Evolutionary conservation across 2,329 filamentous ascomycete species (phyloP).

Genomic region (Juglanconis sp.): DNA sequence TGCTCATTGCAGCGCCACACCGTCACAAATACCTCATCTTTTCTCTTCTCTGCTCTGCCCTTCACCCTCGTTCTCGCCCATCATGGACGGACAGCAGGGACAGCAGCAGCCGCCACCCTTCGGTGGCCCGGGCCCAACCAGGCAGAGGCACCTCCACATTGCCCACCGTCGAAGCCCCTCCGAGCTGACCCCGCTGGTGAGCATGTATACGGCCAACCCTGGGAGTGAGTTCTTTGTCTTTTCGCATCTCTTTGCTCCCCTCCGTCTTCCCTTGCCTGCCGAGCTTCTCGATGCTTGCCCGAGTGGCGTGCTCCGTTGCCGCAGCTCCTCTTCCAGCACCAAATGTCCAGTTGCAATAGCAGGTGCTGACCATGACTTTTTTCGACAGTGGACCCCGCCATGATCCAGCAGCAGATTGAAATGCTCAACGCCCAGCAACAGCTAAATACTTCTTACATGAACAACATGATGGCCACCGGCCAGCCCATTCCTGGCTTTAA

Average conservation of each 20-base stretch:
- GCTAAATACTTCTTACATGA: conserved; percentile 96
- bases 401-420: conserved; percentile 97
- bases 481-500: conserved; percentile 74
- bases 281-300: neutral
- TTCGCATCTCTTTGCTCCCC: neutral
- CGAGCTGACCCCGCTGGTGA: conserved; percentile 95
- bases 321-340: neutral
- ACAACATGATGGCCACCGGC: conserved; percentile 83
- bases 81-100: conserved; percentile 60
- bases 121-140: conserved; percentile 69
- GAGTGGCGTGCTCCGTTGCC: neutral
- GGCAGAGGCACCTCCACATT: conserved; percentile 84
- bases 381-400: conserved; percentile 84
- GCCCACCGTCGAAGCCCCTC: conserved; percentile 95
- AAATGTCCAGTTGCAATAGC: neutral
- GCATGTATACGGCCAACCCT: conserved; percentile 67
- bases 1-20: no score
- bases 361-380: conserved; percentile 14
- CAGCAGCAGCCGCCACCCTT: conserved; percentile 49
- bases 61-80: conserved; percentile 34
- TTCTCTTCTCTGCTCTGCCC: conserved; percentile 19
- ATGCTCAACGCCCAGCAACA: conserved; percentile 78
- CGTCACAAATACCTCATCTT: neutral
- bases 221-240: conserved; percentile 52
- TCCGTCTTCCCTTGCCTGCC: neutral